Evolutionary conservation across 2,329 filamentous ascomycete species (phyloP).

Genomic region (Verticillium klebahnii): DNA sequence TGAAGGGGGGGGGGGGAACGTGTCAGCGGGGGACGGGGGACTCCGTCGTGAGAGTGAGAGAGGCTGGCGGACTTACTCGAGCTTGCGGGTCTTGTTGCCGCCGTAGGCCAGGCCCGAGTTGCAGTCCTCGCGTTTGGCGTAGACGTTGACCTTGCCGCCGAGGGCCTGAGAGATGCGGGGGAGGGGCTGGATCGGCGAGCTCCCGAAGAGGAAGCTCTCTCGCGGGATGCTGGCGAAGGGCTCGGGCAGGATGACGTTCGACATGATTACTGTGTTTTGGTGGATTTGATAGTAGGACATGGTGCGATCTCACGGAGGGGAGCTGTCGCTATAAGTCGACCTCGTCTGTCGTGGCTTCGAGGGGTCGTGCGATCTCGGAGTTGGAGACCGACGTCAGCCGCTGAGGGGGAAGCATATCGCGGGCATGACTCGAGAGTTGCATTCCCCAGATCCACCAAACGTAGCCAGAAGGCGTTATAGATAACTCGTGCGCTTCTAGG

Average conservation of each 20-base stretch:
- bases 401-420: background rate
- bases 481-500: background rate
- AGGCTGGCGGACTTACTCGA: constrained; percentile 41
- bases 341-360: background rate
- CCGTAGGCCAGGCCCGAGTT: constrained; percentile 64
- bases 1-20: background rate
- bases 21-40: background rate
- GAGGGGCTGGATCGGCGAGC: constrained; percentile 64
- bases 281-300: background rate
- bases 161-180: constrained; percentile 60
- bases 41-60: background rate
- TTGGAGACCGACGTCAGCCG: background rate
- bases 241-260: constrained; percentile 44
- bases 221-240: constrained; percentile 61
- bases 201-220: constrained; percentile 58
- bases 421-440: background rate
- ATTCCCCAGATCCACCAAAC: background rate
- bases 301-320: background rate
- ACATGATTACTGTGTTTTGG: background rate
- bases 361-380: background rate
- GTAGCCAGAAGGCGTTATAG: background rate
- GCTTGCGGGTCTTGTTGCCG: constrained; percentile 66
- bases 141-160: constrained; percentile 56
- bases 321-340: background rate
- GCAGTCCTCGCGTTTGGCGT: constrained; percentile 68